Percentiles rank a stretch among this genome's conserved stretches.
Conservation (phyloP, 106 monocot species). For the Vanilla planifolia region DNA sequence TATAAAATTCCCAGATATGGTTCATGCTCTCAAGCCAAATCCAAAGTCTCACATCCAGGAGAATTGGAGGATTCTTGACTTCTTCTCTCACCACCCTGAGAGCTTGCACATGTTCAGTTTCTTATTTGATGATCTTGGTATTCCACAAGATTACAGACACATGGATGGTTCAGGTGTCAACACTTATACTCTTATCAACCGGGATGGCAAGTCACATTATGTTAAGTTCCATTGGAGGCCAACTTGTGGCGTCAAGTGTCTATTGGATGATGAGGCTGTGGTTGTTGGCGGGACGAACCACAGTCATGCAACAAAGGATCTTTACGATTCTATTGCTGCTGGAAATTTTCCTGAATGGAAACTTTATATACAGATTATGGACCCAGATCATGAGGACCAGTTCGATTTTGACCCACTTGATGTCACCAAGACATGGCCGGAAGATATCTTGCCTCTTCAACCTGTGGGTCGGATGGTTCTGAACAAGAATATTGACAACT, state of each 20-base stretch:
- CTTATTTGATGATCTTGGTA: constrained; percentile 77
- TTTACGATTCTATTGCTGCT: constrained; percentile 62
- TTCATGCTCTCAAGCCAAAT: constrained; percentile 83
- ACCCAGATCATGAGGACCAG: constrained; percentile 59
- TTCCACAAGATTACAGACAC: constrained; percentile 77
- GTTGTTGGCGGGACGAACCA: constrained; percentile 70
- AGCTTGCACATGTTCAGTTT: constrained; percentile 81
- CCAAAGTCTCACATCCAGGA: constrained; percentile 83
- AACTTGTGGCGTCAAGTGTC: constrained; percentile 72
- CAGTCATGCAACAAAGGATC: constrained; percentile 85
- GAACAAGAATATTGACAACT: constrained; percentile 84
- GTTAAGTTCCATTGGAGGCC: constrained; percentile 94
- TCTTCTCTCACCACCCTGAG: constrained; percentile 91
- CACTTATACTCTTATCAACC: constrained; percentile 65
- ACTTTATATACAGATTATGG: constrained; percentile 76
- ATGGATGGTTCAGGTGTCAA: constrained; percentile 89
- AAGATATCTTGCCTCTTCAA: constrained; percentile 74
- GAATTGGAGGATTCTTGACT: constrained; percentile 77
- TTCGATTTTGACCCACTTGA: constrained; percentile 91
- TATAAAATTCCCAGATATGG: constrained; percentile 86
- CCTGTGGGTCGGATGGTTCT: constrained; percentile 82
- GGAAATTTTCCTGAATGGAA: constrained; percentile 89
- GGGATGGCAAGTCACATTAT: constrained; percentile 55
- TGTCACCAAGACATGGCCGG: constrained; percentile 90
- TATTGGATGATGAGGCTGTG: constrained; percentile 72